A percentile compares a stretch with the other conserved stretches of the same genome.
These are phyloP conservation scores for Ambrosia artemisiifolia DNA, from an alignment of 129 eudicot genomes.

Conservation along the genomic window DNA sequence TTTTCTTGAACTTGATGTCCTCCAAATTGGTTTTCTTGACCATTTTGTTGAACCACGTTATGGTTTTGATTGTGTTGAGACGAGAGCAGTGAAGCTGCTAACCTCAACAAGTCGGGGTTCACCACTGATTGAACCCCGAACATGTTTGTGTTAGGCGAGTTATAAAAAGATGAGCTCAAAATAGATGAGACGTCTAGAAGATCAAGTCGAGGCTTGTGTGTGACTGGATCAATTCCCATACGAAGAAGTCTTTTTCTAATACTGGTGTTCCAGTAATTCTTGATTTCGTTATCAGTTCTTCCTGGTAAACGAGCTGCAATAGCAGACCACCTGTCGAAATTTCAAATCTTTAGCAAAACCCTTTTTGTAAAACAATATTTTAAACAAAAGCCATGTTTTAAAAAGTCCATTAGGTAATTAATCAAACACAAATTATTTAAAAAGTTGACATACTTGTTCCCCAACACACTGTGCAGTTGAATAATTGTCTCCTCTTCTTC, in stretches of 20 bases:
- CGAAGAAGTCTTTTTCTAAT: slow-evolving; percentile 71
- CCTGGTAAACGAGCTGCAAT: slow-evolving; percentile 91
- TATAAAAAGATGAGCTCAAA: slow-evolving; percentile 43
- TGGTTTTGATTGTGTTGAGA: slow-evolving; percentile 40
- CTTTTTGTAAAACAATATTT: not conserved
- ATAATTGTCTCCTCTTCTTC: slow-evolving; percentile 88
- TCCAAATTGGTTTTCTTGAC: slow-evolving; percentile 27
- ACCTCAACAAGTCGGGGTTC: slow-evolving; percentile 52
- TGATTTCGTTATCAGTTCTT: slow-evolving; percentile 87
- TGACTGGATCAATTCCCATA: slow-evolving; percentile 86
- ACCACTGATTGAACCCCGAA: slow-evolving; percentile 50
- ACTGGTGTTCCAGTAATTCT: slow-evolving; percentile 88
- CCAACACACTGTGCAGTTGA: slow-evolving; percentile 76
- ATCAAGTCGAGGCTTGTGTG: slow-evolving; percentile 68
- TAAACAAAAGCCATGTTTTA: not conserved
- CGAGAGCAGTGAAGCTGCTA: slow-evolving; percentile 68
- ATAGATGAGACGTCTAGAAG: slow-evolving; percentile 65
- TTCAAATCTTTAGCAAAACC: slow-evolving; percentile 8
- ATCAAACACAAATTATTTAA: not conserved
- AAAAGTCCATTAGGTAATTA: not conserved
- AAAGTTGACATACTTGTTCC: slow-evolving; percentile 71
- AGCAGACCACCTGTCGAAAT: slow-evolving; percentile 60
- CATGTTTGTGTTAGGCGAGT: slow-evolving; percentile 37
- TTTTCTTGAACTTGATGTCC: slow-evolving; percentile 30
- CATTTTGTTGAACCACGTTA: slow-evolving; percentile 33